These are phyloP conservation scores for Datura wrightii DNA, from an alignment of 257 asterid species.

Conservation along the genomic window DNA sequence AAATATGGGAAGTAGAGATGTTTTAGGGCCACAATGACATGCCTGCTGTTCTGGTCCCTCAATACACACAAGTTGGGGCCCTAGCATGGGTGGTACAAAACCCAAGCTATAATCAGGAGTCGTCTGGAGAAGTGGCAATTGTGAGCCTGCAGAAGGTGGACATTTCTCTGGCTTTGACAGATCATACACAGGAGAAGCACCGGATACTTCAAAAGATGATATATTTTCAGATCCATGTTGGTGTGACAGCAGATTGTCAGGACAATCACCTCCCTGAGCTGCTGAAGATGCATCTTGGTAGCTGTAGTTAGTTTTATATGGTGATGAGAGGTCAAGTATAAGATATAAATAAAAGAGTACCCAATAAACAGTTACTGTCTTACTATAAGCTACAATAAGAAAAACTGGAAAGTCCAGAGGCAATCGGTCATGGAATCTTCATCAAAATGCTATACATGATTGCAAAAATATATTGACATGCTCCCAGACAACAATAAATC, in stretches of 20 bases:
- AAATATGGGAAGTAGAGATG: slow-evolving; percentile 14
- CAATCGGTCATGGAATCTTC: slow-evolving; percentile 7
- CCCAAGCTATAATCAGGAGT: slow-evolving; percentile 52
- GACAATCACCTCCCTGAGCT: slow-evolving; percentile 39
- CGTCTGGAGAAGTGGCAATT: slow-evolving; percentile 47
- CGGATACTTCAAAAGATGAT: slow-evolving; percentile 45
- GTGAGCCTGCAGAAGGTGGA: slow-evolving; percentile 46
- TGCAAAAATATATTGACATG: neutral
- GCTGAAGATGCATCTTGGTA: slow-evolving; percentile 41
- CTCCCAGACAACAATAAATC: neutral
- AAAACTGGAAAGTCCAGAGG: neutral
- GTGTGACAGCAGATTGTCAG: slow-evolving; percentile 42
- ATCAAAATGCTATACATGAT: neutral
- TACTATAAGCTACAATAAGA: neutral
- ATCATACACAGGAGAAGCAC: slow-evolving; percentile 40
- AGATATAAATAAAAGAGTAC: slow-evolving; percentile 25
- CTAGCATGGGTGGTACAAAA: slow-evolving; percentile 46
- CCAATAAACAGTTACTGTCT: neutral
- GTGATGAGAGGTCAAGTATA: slow-evolving; percentile 29
- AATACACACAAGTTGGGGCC: slow-evolving; percentile 44
- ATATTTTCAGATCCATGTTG: slow-evolving; percentile 37
- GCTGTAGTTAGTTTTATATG: slow-evolving; percentile 41
- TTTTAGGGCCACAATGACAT: slow-evolving; percentile 15
- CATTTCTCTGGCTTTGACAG: slow-evolving; percentile 46
- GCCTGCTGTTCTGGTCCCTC: slow-evolving; percentile 57